These are phyloP conservation scores for Ormosia emarginata DNA, from an alignment of 306 rosid species.

Conservation along the genomic window DNA sequence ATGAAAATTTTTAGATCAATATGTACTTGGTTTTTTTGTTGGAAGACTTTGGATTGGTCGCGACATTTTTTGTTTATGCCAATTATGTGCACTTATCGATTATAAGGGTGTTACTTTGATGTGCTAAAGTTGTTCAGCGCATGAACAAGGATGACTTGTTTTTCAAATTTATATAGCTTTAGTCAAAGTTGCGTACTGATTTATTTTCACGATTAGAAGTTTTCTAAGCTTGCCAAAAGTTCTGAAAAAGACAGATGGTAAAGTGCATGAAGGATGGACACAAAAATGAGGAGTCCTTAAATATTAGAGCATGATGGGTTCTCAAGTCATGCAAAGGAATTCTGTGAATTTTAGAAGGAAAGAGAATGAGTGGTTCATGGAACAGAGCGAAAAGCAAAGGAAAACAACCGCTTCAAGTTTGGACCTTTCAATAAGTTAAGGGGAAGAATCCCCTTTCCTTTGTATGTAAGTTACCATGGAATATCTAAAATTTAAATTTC, in stretches of 20 bases:
- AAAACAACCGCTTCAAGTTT: background rate
- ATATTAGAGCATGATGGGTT: background rate
- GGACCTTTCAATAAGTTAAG: background rate
- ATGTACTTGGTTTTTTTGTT: background rate
- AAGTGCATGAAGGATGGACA: background rate
- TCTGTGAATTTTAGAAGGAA: background rate
- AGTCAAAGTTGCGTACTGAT: background rate
- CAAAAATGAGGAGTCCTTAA: background rate
- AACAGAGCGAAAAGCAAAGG: background rate
- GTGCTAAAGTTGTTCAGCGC: background rate
- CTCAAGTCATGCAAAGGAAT: background rate
- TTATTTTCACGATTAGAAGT: background rate
- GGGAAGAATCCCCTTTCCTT: background rate
- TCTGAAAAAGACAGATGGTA: background rate
- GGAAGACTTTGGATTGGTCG: too few species aligned
- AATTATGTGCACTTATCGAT: too few species aligned
- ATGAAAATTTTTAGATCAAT: background rate
- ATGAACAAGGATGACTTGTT: background rate
- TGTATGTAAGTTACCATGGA: background rate
- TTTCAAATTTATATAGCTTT: background rate
- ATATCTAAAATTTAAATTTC: background rate
- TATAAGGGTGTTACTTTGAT: too few species aligned
- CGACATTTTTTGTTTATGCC: too few species aligned
- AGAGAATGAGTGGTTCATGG: background rate
- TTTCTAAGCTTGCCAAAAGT: background rate